These are phyloP conservation scores for Zymoseptoria pseudotritici DNA, from an alignment of 2,329 filamentous ascomycete species.

Conservation along the genomic window DNA sequence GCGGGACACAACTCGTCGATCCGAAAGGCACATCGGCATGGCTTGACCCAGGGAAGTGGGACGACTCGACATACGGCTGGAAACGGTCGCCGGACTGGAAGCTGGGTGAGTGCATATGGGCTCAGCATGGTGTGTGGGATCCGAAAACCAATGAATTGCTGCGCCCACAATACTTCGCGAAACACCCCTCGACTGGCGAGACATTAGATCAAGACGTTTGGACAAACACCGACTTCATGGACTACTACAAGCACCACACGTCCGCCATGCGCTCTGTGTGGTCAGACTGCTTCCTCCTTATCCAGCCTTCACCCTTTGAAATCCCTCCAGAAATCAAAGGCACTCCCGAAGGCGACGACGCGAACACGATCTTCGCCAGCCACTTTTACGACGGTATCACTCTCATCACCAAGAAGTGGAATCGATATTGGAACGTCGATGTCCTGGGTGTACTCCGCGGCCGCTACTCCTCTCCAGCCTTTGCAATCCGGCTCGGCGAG, in stretches of 20 bases:
- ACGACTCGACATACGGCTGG: conserved; percentile 85
- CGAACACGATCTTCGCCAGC: conserved; percentile 82
- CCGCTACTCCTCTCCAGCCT: conserved; percentile 77
- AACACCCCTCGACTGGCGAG: conserved; percentile 66
- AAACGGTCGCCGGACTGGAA: conserved; percentile 82
- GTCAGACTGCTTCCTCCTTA: conserved; percentile 75
- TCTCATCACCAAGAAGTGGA: conserved; percentile 97
- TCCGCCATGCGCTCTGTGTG: conserved; percentile 69
- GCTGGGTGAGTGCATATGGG: conserved; percentile 92
- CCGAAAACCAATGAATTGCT: conserved; percentile 67
- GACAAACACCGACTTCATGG: conserved; percentile 86
- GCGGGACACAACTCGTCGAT: conserved; percentile 73
- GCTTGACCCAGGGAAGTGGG: conserved; percentile 66
- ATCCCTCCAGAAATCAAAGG: conserved; percentile 82
- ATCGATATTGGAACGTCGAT: conserved; percentile 93
- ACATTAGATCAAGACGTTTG: conserved; percentile 74
- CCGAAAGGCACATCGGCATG: conserved; percentile 79
- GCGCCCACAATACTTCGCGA: conserved; percentile 80
- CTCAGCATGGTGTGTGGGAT: conserved; percentile 95
- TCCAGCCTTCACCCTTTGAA: conserved; percentile 87
- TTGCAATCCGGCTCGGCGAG: conserved; percentile 89
- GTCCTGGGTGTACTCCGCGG: conserved; percentile 87
- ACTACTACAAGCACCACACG: conserved; percentile 70
- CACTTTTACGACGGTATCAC: conserved; percentile 98
- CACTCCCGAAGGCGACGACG: conserved; percentile 72